Percentiles rank a stretch among this genome's conserved stretches.
Conservation (phyloP, 1,139 yeast species). For the Zygoascus meyerae region DNA sequence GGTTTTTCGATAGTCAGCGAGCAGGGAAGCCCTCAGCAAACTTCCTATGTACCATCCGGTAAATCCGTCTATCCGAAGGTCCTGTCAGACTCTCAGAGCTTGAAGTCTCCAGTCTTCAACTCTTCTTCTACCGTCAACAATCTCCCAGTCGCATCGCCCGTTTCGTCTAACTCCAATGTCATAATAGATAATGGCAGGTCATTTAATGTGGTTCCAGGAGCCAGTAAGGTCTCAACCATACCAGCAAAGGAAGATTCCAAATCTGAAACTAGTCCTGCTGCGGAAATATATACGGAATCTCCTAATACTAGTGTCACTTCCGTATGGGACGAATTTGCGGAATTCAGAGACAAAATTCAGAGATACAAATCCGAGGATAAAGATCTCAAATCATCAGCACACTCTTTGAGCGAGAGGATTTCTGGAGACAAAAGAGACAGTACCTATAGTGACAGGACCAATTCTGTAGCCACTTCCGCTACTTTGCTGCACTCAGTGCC, state of each 20-base stretch:
- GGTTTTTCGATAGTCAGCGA: too few species aligned
- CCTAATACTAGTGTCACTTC: too few species aligned
- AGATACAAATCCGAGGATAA: neutral
- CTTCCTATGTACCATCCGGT: too few species aligned
- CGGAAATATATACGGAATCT: too few species aligned
- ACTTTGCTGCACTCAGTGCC: neutral
- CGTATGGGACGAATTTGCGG: conserved; percentile 8
- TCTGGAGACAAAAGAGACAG: neutral
- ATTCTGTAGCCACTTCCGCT: neutral
- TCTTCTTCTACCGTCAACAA: too few species aligned
- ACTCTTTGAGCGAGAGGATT: neutral
- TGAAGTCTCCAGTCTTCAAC: too few species aligned
- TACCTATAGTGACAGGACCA: neutral
- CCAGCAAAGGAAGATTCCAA: neutral
- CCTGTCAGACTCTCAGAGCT: too few species aligned
- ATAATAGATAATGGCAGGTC: neutral
- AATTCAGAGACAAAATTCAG: conserved; percentile 4
- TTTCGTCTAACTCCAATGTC: neutral
- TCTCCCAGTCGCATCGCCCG: neutral
- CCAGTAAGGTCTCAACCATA: neutral
- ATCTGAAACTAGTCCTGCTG: neutral
- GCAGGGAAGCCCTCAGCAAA: too few species aligned
- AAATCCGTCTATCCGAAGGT: too few species aligned
- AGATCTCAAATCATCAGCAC: neutral
- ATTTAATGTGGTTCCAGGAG: neutral